phyloP scores from a whole-genome alignment of 306 rosid genomes.

The Medicago truncatula region MtrunA17r5.0-ANR NC_053042.1:7272501-7273000 shows the following conservation, averaged over 20 bases:
- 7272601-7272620: background rate
- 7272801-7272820: constrained; percentile 15
- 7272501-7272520: constrained; percentile 14
- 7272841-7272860: constrained; percentile 20
- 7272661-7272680: constrained; percentile 1
- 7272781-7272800: constrained; percentile 8
- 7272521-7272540: background rate
- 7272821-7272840: constrained; percentile 4
- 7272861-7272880: background rate
- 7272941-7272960: constrained; percentile 77
- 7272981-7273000: constrained; percentile 68
- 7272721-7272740: constrained; percentile 65
- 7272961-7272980: constrained; percentile 71
- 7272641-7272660: background rate
- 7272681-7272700: constrained; percentile 25
- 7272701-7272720: constrained; percentile 38
- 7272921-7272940: constrained; percentile 97
- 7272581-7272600: constrained; percentile 17
- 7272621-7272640: background rate
- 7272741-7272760: constrained; percentile 78
- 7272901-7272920: constrained; percentile 29
- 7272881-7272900: constrained; percentile 32
- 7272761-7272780: constrained; percentile 68
- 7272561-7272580: constrained; percentile 3
- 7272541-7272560: background rate